These are phyloP conservation scores for Oehlia diaphana DNA, from an alignment of 192 early-diverging fungal genomes.

Conservation along the genomic window DNA sequence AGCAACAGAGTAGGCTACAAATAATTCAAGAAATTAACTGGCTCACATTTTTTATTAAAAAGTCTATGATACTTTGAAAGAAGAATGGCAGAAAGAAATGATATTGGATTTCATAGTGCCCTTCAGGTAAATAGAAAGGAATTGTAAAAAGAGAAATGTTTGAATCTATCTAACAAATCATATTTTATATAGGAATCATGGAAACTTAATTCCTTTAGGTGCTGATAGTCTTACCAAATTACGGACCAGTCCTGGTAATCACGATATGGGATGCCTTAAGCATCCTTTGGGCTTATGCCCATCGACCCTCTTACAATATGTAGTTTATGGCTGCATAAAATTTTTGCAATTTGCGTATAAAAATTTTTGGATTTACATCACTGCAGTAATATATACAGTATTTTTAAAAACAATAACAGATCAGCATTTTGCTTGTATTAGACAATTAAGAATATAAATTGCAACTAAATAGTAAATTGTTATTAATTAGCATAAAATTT, in stretches of 20 bases:
- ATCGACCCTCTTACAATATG: not conserved
- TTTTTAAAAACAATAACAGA: too few relatives aligned
- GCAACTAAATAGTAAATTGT: too few relatives aligned
- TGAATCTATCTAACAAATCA: not conserved
- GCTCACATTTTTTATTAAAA: not conserved
- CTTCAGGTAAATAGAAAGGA: not conserved
- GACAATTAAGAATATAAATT: too few relatives aligned
- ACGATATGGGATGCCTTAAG: not conserved
- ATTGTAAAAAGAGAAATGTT: not conserved
- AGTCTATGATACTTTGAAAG: not conserved
- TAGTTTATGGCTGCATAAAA: too few relatives aligned
- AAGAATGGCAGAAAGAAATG: conserved; percentile 3
- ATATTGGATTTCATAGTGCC: not conserved
- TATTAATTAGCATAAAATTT: too few relatives aligned
- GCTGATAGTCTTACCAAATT: not conserved
- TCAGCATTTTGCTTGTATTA: too few relatives aligned
- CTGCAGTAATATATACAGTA: too few relatives aligned
- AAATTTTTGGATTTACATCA: too few relatives aligned
- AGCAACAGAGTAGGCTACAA: too few relatives aligned
- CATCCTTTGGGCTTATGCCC: conserved; percentile 4
- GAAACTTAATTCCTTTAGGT: not conserved
- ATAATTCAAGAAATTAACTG: too few relatives aligned
- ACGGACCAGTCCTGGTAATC: not conserved
- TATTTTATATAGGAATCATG: not conserved
- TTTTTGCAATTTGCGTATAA: too few relatives aligned